phyloP scores from a whole-genome alignment of 2,329 filamentous ascomycete genomes.

The Cladobotryum mycophilum region DNA sequence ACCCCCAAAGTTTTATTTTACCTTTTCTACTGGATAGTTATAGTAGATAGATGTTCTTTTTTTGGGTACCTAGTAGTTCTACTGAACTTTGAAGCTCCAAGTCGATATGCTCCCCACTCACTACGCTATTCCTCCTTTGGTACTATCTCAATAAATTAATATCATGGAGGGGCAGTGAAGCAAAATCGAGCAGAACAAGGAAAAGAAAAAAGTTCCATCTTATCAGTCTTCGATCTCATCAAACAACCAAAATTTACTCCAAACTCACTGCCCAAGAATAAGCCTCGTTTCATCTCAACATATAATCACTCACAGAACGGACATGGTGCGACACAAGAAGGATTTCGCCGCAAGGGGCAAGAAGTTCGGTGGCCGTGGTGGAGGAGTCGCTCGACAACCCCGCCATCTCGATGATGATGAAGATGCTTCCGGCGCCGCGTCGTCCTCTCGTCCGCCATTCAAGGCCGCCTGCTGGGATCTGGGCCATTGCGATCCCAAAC shows the following conservation, averaged over 20 bases:
- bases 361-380: conserved; percentile 55
- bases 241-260: neutral
- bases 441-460: conserved; percentile 50
- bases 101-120: too few relatives aligned
- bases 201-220: neutral
- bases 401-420: conserved; percentile 39
- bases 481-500: conserved; percentile 93
- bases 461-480: conserved; percentile 98
- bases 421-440: conserved; percentile 19
- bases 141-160: neutral
- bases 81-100: too few relatives aligned
- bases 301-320: too few relatives aligned
- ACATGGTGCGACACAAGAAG: conserved; percentile 95
- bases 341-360: conserved; percentile 69
- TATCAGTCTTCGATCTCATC: neutral
- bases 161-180: neutral
- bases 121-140: neutral
- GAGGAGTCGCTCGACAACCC: conserved; percentile 43
- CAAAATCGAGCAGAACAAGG: neutral
- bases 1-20: too few relatives aligned
- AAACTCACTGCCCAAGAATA: too few relatives aligned
- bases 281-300: neutral
- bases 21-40: too few relatives aligned
- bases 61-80: too few relatives aligned
- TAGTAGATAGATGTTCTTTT: too few relatives aligned